A percentile compares a stretch with the other conserved stretches of the same genome.
phyloP scores from a whole-genome alignment of 2,329 filamentous ascomycete species.

The Phaeosphaeriaceae sp. region DNA sequence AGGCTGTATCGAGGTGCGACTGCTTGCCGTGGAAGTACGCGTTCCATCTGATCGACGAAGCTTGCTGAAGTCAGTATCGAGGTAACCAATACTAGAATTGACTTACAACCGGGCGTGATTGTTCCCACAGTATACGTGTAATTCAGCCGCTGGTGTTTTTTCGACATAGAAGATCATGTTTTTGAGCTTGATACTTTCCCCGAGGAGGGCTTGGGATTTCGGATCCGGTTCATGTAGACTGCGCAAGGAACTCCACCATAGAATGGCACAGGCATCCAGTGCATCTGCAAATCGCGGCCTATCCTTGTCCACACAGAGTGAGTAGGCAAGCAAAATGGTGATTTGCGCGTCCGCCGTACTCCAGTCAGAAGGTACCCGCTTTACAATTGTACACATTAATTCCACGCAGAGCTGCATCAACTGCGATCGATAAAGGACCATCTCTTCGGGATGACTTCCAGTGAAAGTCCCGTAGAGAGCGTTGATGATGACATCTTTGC shows the following conservation, averaged over 20 bases:
- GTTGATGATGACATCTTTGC: neutral
- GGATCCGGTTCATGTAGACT: neutral
- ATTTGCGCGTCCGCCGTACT: neutral
- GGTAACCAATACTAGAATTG: neutral
- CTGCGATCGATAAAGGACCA: neutral
- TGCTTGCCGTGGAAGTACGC: neutral
- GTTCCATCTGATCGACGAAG: conserved; percentile 1
- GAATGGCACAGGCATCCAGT: neutral
- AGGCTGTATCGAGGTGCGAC: neutral
- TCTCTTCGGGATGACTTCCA: neutral
- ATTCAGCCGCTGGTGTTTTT: neutral
- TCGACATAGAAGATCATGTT: conserved; percentile 1
- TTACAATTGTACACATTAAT: neutral
- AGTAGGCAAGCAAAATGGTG: neutral
- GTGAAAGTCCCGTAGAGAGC: neutral
- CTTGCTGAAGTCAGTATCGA: neutral
- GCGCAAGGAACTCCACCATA: conserved; percentile 1
- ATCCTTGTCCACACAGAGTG: neutral
- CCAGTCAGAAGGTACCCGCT: neutral
- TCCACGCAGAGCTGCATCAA: neutral
- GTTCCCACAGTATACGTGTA: conserved; percentile 1
- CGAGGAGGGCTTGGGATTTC: neutral
- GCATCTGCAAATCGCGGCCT: neutral
- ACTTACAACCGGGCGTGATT: conserved; percentile 1
- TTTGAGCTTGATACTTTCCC: neutral